Base-by-base conservation (phyloP, 495 filamentous ascomycete species). In the Pyronema domesticum region DNA sequence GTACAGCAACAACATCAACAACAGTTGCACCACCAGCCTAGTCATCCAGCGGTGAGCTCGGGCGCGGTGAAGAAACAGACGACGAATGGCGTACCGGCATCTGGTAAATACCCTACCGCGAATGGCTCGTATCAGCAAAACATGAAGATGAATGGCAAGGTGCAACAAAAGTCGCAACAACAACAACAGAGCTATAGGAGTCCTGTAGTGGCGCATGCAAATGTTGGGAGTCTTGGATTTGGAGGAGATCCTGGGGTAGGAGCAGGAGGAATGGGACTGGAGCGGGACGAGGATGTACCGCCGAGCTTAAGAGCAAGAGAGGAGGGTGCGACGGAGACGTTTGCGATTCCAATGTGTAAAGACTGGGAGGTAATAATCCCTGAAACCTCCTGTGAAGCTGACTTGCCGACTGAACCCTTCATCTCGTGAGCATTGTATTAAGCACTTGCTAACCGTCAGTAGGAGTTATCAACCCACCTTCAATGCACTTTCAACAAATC, bases 281-380 rank as follows among this genome's bases (percentile, higher is more conserved):
- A 14, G 13, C 45, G 19, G 1, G 45, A 47, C 13, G 50, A 39
- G 34, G 57, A 42, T 55, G 53, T 30, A 50, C 61, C 6, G 54
- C 57, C 30, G 60, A 57, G 58, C 17, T 30, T 64, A 37, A 48
- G 62, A 19, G 58, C 64, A 9, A 58, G 63, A 50, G 62, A 64
- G 37, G 61, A 64, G 23, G 61, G 61, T 17, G 63, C 57, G n/a
- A 63, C 61, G 11, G 62, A 64, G 23, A 64, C 62, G 40, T 64
- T 64, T 50, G 62, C 62, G 42, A 45, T 64, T 3, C 62, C 62
- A 14, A 52, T 64, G 23, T 57, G 55, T 46, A 55, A 57, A 3
- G 61, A 60, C 6, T 64, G 60, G 60, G 62, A 64, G 51, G 62
- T 64, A 45, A 35, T 60, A 56, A 34, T 39, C 37, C 23, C 23